Conservation (phyloP, 768 basidiomycete genomes). For the Amanita subjunquillea region DNA sequence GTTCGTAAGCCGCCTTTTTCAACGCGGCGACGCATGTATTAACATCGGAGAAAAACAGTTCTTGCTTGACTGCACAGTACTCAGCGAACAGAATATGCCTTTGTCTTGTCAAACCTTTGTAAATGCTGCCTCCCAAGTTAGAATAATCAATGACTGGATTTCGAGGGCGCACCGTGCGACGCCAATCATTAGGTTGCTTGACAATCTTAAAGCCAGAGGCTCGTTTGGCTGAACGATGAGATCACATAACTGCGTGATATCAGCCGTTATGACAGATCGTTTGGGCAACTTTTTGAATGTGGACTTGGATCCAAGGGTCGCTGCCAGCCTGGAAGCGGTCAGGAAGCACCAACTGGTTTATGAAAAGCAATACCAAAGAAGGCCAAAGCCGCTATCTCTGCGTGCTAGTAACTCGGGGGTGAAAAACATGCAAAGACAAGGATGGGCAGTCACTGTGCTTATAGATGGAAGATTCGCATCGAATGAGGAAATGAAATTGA, state of each 20-base stretch:
- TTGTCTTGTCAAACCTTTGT: slow-evolving; percentile 25
- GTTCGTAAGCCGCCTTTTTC: slow-evolving; percentile 68
- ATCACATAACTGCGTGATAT: slow-evolving; percentile 72
- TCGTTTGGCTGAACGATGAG: slow-evolving; percentile 78
- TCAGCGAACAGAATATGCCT: not conserved
- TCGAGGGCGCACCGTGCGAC: slow-evolving; percentile 56
- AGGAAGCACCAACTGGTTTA: not conserved
- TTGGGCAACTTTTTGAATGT: slow-evolving; percentile 76
- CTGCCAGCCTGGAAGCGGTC: slow-evolving; percentile 60
- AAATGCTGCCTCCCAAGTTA: slow-evolving; percentile 18
- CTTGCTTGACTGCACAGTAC: slow-evolving; percentile 57
- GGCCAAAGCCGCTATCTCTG: slow-evolving; percentile 81
- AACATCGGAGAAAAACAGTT: slow-evolving; percentile 74
- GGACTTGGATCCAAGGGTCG: slow-evolving; percentile 83
- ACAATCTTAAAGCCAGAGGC: slow-evolving; percentile 77
- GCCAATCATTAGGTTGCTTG: slow-evolving; percentile 84
- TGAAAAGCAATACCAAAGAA: slow-evolving; percentile 51
- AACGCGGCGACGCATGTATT: slow-evolving; percentile 66
- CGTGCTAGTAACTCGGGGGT: slow-evolving; percentile 70
- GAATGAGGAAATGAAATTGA: not conserved
- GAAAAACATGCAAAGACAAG: slow-evolving; percentile 66
- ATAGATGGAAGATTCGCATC: not conserved
- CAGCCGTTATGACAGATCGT: slow-evolving; percentile 75
- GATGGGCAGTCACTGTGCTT: not conserved
- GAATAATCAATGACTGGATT: not conserved